Conservation (phyloP, 1,139 yeast species). For the Geotrichum aggregatum region DNA sequence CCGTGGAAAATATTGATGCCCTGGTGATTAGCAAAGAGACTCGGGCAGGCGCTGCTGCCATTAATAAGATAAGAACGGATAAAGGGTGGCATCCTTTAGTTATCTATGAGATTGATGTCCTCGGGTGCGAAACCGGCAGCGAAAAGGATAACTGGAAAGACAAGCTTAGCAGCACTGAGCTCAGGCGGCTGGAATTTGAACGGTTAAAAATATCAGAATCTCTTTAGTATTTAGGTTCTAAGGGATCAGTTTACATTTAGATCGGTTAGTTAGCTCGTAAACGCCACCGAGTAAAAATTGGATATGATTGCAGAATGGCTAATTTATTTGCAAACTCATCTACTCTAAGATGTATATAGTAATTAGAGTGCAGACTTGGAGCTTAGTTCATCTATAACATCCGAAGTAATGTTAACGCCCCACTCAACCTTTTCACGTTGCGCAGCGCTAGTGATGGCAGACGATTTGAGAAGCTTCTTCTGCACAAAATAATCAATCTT, state of each 20-base stretch:
- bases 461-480: slow-evolving; percentile 44
- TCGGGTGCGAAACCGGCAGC: slow-evolving; percentile 50
- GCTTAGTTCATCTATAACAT: slow-evolving; percentile 49
- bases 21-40: slow-evolving; percentile 82
- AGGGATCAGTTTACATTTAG: too few species aligned
- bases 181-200: slow-evolving; percentile 40
- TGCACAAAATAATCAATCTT: slow-evolving; percentile 66
- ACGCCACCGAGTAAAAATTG: too few species aligned
- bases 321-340: neutral
- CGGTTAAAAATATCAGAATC: slow-evolving; percentile 13
- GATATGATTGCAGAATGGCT: too few species aligned
- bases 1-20: slow-evolving; percentile 68
- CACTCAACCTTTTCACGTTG: slow-evolving; percentile 63
- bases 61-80: slow-evolving; percentile 60
- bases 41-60: slow-evolving; percentile 62
- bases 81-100: slow-evolving; percentile 53
- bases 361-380: neutral
- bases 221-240: too few species aligned
- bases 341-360: neutral
- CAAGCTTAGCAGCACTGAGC: slow-evolving; percentile 77
- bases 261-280: too few species aligned
- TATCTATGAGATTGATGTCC: slow-evolving; percentile 61
- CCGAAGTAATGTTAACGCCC: slow-evolving; percentile 59
- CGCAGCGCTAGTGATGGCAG: slow-evolving; percentile 40
- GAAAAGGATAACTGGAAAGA: slow-evolving; percentile 58